phyloP scores from a whole-genome alignment of 2,329 filamentous ascomycete genomes.

The Ambrosiella cleistominuta region DNA sequence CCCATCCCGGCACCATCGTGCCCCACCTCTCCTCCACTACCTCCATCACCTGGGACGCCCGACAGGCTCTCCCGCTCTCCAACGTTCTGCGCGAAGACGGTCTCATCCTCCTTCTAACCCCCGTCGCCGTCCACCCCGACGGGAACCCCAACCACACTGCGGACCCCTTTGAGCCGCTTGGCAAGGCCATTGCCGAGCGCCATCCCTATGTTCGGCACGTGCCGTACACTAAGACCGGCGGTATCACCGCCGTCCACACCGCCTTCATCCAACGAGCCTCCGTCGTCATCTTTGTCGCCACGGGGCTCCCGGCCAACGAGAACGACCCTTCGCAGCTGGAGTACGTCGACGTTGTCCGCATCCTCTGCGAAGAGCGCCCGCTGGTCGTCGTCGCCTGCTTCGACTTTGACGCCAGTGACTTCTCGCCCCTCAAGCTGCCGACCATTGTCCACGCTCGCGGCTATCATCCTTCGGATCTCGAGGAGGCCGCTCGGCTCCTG shows the following conservation, averaged over 20 bases:
- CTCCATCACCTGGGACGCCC: constrained; percentile 25
- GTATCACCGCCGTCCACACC: constrained; percentile 46
- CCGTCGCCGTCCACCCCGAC: constrained; percentile 31
- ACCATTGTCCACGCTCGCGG: constrained; percentile 33
- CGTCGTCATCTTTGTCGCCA: constrained; percentile 43
- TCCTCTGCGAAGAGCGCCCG: constrained; percentile 28
- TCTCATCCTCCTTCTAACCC: constrained; percentile 44
- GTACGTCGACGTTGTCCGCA: constrained; percentile 28
- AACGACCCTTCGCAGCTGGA: constrained; percentile 35
- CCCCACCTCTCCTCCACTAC: constrained; percentile 9
- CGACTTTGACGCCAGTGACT: constrained; percentile 23
- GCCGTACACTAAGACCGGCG: constrained; percentile 46
- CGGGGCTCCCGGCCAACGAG: constrained; percentile 25
- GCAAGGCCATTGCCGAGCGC: constrained; percentile 40
- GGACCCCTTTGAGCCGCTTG: constrained; percentile 59
- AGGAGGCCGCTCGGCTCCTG: constrained; percentile 32
- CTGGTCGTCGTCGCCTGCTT: constrained; percentile 37
- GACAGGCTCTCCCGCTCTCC: constrained; percentile 30
- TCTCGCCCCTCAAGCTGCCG: constrained; percentile 28
- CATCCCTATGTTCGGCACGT: constrained; percentile 51
- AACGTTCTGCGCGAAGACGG: constrained; percentile 27
- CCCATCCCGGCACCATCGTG: constrained; percentile 5
- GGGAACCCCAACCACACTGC: constrained; percentile 24
- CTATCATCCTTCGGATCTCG: constrained; percentile 30
- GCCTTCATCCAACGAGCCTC: constrained; percentile 44